Evolutionary conservation across 1,139 yeast genomes (phyloP).

Genomic region (Debaryomyces fabryi): DNA sequence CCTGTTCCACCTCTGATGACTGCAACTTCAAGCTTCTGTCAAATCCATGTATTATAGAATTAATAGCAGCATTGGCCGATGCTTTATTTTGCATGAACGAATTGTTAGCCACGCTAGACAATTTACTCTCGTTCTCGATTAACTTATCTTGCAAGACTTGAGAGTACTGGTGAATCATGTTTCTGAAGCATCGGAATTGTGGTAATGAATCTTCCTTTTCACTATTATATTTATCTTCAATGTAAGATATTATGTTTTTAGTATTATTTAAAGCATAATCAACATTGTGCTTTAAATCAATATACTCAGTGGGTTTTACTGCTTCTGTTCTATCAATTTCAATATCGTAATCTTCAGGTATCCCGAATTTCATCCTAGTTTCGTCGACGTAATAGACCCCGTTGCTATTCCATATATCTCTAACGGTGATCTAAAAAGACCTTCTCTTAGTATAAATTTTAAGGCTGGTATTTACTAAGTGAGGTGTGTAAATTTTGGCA

Average conservation of each 20-base stretch:
- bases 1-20: conserved; percentile 18
- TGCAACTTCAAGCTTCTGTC: conserved; percentile 16
- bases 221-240: neutral
- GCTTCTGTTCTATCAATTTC: conserved; percentile 15
- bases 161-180: neutral
- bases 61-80: conserved; percentile 6
- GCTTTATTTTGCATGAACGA: neutral
- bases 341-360: conserved; percentile 28
- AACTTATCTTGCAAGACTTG: neutral
- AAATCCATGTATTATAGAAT: conserved; percentile 2
- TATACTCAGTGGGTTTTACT: neutral
- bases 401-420: neutral
- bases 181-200: conserved; percentile 1
- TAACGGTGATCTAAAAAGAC: neutral
- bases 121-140: conserved; percentile 1
- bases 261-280: neutral
- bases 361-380: conserved; percentile 27
- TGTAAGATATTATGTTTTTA: conserved; percentile 4
- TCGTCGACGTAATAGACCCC: neutral
- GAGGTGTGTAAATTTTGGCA: conserved; percentile 1
- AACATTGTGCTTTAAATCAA: neutral
- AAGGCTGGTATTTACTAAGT: neutral
- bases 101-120: neutral
- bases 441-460: neutral
- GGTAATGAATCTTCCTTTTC: conserved; percentile 2